Conservation (phyloP, 495 filamentous ascomycete species). For the Massariosphaeria phaeospora region DNA sequence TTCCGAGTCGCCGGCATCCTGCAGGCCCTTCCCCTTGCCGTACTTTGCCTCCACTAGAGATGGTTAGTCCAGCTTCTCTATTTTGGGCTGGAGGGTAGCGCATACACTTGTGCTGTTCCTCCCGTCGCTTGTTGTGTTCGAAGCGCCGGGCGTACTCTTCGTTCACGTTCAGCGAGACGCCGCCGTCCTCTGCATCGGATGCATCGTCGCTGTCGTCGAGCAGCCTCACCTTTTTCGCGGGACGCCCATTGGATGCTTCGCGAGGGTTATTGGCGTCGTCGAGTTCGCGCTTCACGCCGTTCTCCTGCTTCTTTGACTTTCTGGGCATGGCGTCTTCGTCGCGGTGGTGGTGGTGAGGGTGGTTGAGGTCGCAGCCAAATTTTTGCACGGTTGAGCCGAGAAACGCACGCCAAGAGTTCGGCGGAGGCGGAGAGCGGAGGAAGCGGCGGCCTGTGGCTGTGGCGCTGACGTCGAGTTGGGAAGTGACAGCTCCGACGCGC, state of each 20-base stretch:
- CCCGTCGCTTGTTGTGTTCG: constrained; percentile 93
- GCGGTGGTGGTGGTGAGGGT: background rate
- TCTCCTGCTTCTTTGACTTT: background rate
- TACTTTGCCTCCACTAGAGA: constrained; percentile 79
- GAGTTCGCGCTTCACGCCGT: background rate
- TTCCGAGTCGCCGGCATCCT: constrained; percentile 48
- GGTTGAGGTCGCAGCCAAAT: background rate
- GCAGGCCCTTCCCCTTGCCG: constrained; percentile 43
- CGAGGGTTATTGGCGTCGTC: background rate
- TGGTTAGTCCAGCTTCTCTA: background rate
- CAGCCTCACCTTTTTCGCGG: constrained; percentile 35
- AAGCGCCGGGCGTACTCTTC: constrained; percentile 83
- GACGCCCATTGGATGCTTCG: constrained; percentile 6
- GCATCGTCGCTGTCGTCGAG: constrained; percentile 35
- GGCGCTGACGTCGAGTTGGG: background rate
- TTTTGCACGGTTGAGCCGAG: constrained; percentile 4
- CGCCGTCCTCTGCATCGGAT: constrained; percentile 43
- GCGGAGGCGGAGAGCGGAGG: background rate
- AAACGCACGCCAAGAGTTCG: constrained; percentile 10
- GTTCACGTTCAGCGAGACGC: constrained; percentile 70
- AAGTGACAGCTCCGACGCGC: background rate
- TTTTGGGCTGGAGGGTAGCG: constrained; percentile 18
- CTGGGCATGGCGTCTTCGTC: background rate
- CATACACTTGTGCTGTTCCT: constrained; percentile 77
- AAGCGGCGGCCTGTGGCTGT: constrained; percentile 10